Base-by-base conservation (phyloP, 176 grass and related monocot species). In the Juncus inflexus region DNA sequence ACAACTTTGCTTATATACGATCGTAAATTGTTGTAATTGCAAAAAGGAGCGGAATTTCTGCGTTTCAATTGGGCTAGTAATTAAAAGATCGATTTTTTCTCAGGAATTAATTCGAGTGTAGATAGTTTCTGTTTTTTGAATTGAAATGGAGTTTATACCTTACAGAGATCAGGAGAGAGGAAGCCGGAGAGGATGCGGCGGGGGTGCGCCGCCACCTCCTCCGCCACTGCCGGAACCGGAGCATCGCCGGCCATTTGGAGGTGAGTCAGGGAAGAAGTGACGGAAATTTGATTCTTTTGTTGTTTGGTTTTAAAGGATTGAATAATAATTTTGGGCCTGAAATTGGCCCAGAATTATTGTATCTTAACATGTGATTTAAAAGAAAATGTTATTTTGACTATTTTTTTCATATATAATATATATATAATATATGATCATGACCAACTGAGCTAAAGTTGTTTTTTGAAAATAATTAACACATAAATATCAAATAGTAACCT, bases 151-250 rank as follows among this genome's bases (percentile, higher is more conserved):
- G 19, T 28, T 8, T n/a, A 39, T 37, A 96, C 92, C 84, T 91
- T 91, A 63, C 92, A 96, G 70, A 79, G 76, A 63, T 96, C 87
- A 9, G 3, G 63, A 58, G 79, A 86, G 66, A 91, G 70, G 55
- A 91, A 89, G 0, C 70, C 59, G 8, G 19, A 74, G 35, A 96
- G 66, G 40, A 81, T 62, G 8, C 74, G 63, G 64, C 92, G 87
- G 12, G 75, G 84, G 12, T 70, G 67, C 41, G 40, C 52, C 52
- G 40, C 58, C 70, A 65, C 60, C 77, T 55, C 15, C 5, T 50
- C 39, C 58, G 76, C 49, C n/a, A n/a, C n/a, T n/a, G n/a, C n/a
- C n/a, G n/a, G n/a, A n/a, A n/a, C n/a, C 73, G 55, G 67, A 42
- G 0, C 35, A 38, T 37, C 65, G 78, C 69, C n/a, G 60, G 40